phyloP scores from a whole-genome alignment of 108 stramenopile genomes.

The Fragilariopsis cylindrus region DNA sequence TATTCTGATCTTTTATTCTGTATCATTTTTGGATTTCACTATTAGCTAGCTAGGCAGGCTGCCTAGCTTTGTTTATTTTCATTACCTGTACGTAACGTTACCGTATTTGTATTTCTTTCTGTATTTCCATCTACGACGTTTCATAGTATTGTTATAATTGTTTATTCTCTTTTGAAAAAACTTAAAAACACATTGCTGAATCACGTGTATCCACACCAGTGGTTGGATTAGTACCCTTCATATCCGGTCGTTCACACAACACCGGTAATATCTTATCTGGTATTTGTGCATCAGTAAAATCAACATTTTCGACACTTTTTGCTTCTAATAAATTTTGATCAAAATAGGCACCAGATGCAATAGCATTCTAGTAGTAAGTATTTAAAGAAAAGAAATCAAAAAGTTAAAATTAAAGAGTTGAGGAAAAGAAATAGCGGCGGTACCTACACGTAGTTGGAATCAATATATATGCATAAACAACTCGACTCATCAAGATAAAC shows the following conservation, averaged over 20 bases:
- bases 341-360: slow-evolving; percentile 80
- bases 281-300: slow-evolving; percentile 86
- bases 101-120: too few relatives aligned
- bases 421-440: too few relatives aligned
- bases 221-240: slow-evolving; percentile 87
- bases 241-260: slow-evolving; percentile 75
- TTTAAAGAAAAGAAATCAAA: too few relatives aligned
- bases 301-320: slow-evolving; percentile 57
- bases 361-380: slow-evolving; percentile 27
- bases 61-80: too few relatives aligned
- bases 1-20: too few relatives aligned
- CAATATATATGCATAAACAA: too few relatives aligned
- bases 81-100: too few relatives aligned
- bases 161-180: background rate
- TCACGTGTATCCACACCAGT: slow-evolving; percentile 94
- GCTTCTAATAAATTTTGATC: slow-evolving; percentile 65
- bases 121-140: background rate
- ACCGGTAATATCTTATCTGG: slow-evolving; percentile 64
- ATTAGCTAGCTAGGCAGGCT: slow-evolving; percentile 16
- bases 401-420: too few relatives aligned
- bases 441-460: too few relatives aligned
- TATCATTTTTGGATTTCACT: too few relatives aligned
- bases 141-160: background rate
- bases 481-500: too few relatives aligned
- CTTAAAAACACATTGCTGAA: slow-evolving; percentile 78